A percentile compares a stretch with the other conserved stretches of the same genome.
Evolutionary conservation across 371 early-diverging fungal species (phyloP).

Genomic region (Dipsacomyces acuminosporus): DNA sequence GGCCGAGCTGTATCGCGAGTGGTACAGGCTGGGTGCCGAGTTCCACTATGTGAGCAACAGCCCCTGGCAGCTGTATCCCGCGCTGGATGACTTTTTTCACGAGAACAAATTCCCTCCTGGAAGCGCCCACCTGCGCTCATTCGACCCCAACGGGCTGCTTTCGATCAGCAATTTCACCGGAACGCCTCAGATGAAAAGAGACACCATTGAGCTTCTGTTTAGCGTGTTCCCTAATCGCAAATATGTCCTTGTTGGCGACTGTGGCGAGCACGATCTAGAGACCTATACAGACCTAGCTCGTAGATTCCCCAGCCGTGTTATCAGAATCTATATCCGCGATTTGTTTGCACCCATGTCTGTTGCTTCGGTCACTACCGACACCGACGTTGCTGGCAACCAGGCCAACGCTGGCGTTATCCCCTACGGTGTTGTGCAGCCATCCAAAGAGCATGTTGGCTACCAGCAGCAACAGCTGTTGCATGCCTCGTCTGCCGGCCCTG

Average conservation of each 20-base stretch:
- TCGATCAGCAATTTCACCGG: conserved; percentile 45
- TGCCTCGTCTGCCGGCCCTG: no score
- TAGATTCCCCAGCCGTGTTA: conserved; percentile 58
- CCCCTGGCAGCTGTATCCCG: conserved; percentile 81
- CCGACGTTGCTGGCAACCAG: conserved; percentile 17
- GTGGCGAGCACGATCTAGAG: conserved; percentile 86
- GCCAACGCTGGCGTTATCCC: conserved; percentile 13
- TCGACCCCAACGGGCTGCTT: conserved; percentile 50
- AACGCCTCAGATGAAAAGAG: conserved; percentile 55
- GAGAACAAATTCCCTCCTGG: conserved; percentile 72
- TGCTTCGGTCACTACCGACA: conserved; percentile 32
- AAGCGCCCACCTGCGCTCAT: conserved; percentile 64
- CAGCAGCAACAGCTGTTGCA: neutral
- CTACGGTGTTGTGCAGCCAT: conserved; percentile 23
- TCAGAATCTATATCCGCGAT: conserved; percentile 82
- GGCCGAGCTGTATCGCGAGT: conserved; percentile 61
- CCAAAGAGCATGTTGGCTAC: neutral
- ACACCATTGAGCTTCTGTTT: conserved; percentile 54
- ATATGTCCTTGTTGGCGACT: conserved; percentile 87
- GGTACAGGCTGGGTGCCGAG: conserved; percentile 63
- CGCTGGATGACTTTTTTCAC: conserved; percentile 66
- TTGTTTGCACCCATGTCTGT: conserved; percentile 42
- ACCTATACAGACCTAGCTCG: conserved; percentile 63
- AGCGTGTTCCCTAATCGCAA: conserved; percentile 74
- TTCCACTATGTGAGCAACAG: conserved; percentile 91